Evolutionary conservation across 2,329 filamentous ascomycete genomes (phyloP).

Genomic region (Sporothrix brasiliensis): DNA sequence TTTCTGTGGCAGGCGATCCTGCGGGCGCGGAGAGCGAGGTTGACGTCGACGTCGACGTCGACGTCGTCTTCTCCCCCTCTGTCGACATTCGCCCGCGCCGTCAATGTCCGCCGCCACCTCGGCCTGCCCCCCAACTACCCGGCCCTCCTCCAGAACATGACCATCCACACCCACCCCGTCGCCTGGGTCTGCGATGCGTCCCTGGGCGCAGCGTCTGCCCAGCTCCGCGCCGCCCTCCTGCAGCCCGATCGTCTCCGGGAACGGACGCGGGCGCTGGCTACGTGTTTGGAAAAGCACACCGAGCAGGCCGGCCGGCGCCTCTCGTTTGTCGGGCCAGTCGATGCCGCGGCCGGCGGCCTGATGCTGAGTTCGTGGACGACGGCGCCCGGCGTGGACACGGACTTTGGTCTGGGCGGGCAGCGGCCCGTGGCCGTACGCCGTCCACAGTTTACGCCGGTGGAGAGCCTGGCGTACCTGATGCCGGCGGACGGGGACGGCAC

Average conservation of each 20-base stretch:
- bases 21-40: neutral
- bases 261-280: constrained; percentile 1
- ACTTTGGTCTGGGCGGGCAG: constrained; percentile 48
- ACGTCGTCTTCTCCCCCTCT: neutral
- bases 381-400: constrained; percentile 52
- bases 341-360: constrained; percentile 48
- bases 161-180: constrained; percentile 44
- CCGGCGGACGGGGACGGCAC: constrained; percentile 27
- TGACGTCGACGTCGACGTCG: neutral
- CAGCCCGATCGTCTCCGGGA: neutral
- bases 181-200: constrained; percentile 37
- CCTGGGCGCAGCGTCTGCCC: constrained; percentile 24
- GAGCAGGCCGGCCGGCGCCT: constrained; percentile 44
- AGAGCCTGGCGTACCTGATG: constrained; percentile 56
- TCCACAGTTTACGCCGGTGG: constrained; percentile 50
- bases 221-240: neutral
- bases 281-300: neutral
- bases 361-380: constrained; percentile 60
- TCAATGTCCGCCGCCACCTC: constrained; percentile 41
- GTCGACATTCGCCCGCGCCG: constrained; percentile 1
- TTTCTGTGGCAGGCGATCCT: constrained; percentile 7
- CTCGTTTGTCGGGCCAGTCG: constrained; percentile 44
- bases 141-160: constrained; percentile 53
- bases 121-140: constrained; percentile 50
- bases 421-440: constrained; percentile 51